Percentiles rank a stretch among this genome's conserved stretches.
These are phyloP conservation scores for Arachis stenosperma DNA, from an alignment of 306 rosid species.

Conservation along the genomic window DNA sequence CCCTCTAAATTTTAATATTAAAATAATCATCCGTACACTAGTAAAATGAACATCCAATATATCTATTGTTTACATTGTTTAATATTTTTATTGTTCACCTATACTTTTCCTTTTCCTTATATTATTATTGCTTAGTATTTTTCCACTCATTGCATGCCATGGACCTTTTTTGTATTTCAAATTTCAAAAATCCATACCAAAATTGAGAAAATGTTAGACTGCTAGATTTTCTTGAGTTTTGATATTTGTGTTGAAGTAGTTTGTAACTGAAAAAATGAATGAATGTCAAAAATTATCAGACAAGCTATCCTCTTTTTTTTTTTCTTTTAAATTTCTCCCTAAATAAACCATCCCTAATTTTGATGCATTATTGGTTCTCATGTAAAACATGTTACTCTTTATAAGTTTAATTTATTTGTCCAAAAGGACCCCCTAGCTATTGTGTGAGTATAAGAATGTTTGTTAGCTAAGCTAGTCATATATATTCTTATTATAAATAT, in stretches of 20 bases:
- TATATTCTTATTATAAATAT: too few species aligned
- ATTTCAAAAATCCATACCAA: not conserved
- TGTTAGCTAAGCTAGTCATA: not conserved
- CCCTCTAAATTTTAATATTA: too few species aligned
- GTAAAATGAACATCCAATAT: too few species aligned
- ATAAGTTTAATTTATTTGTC: not conserved
- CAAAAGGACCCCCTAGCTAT: not conserved
- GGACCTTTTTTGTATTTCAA: not conserved
- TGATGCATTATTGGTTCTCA: not conserved
- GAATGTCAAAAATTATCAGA: not conserved
- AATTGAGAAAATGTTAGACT: not conserved
- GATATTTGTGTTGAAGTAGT: too few species aligned
- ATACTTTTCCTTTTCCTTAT: not conserved
- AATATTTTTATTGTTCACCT: too few species aligned
- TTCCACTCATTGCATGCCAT: not conserved
- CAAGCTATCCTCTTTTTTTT: not conserved
- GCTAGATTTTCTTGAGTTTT: not conserved
- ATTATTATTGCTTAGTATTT: not conserved
- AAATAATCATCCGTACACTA: too few species aligned
- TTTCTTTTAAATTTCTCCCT: too few species aligned
- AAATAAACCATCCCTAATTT: not conserved
- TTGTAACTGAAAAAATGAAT: too few species aligned
- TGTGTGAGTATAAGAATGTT: not conserved
- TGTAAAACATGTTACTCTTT: not conserved
- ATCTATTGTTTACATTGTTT: too few species aligned